These are phyloP conservation scores for Lagenidium sp. DNA, from an alignment of 352 stramenopile genomes.

Conservation along the genomic window DNA sequence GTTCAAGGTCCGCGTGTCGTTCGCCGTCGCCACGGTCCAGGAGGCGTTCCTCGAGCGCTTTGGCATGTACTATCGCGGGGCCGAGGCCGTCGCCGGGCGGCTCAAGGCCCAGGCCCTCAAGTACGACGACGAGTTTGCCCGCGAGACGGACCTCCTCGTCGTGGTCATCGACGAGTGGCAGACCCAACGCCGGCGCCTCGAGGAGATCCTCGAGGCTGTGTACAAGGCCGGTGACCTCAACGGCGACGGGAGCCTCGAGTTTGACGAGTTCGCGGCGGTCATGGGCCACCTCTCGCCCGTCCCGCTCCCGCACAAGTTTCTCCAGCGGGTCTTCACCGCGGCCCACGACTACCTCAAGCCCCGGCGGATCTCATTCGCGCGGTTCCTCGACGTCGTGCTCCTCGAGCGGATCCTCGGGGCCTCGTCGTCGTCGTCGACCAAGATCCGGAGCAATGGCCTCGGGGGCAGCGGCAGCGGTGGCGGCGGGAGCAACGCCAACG, in stretches of 20 bases:
- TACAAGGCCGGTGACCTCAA: slow-evolving; percentile 63
- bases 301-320: slow-evolving; percentile 38
- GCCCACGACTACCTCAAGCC: slow-evolving; percentile 53
- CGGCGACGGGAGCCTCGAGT: slow-evolving; percentile 56
- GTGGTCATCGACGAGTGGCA: slow-evolving; percentile 57
- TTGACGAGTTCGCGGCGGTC: slow-evolving; percentile 64
- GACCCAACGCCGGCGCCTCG: slow-evolving; percentile 32
- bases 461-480: slow-evolving; percentile 1
- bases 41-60: slow-evolving; percentile 53
- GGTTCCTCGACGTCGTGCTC: slow-evolving; percentile 51
- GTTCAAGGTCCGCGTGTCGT: slow-evolving; percentile 51
- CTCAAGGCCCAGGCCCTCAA: slow-evolving; percentile 26
- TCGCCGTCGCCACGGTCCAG: slow-evolving; percentile 37
- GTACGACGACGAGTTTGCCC: slow-evolving; percentile 50
- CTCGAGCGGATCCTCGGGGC: slow-evolving; percentile 39
- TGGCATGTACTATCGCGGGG: slow-evolving; percentile 47
- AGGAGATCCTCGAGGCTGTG: slow-evolving; percentile 63
- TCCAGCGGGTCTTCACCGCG: slow-evolving; percentile 49
- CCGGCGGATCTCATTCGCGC: slow-evolving; percentile 43
- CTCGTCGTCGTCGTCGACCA: too few species aligned
- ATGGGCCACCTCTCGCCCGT: slow-evolving; percentile 41
- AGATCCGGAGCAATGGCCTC: too few species aligned
- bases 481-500: background rate
- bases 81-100: slow-evolving; percentile 27
- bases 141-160: slow-evolving; percentile 45